Evolutionary conservation across 75 land plant genomes (phyloP), one percentile per base, ranked within the genome.

Genomic region (Azolla pinnata): DNA sequence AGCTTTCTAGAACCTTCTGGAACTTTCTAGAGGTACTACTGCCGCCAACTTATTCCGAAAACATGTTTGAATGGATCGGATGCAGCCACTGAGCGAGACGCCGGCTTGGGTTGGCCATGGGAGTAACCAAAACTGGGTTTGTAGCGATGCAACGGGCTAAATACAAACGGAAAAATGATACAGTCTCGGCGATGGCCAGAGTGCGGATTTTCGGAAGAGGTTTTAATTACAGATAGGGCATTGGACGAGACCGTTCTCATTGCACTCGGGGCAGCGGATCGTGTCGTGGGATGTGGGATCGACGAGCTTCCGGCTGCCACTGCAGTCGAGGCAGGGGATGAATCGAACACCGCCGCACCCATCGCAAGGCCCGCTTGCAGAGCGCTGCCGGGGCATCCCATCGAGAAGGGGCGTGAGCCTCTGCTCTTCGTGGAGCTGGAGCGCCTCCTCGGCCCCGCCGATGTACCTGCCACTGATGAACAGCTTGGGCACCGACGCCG

Each of bases 401-500:
- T 67, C 74, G 21, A 85, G 33, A 8, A 90, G 75, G 8, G 40
- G 29, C 40, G 33, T 31, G 31, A 90, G 67, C 58, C 33, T 64
- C 33, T 86, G 86, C 26, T 65, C 66, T 62, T 90, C 96, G 23
- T 90, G 85, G 27, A 90, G 50, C n/a, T 67, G 64, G 4, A 71
- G 33, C 7, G 81, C 84, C 31, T 80, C 82, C 30, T 85, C 86
- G 1, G 84, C 80, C 33, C 96, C 86, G 24, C 96, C 96, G 33
- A 90, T 83, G 62, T 74, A 71, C 29, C 79, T 65, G 20, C 96
- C 90, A 62, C 65, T 83, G 31, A 90, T 76, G 63, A 85, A 90
- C 44, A 83, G 63, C 66, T 78, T 75, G 9, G 96, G 96, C 8
- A 73, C 71, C 19, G 72, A 38, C 26, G 61, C 71, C 27, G 30